phyloP scores from a whole-genome alignment of 768 basidiomycete species.

The Suillus variegatus region DNA sequence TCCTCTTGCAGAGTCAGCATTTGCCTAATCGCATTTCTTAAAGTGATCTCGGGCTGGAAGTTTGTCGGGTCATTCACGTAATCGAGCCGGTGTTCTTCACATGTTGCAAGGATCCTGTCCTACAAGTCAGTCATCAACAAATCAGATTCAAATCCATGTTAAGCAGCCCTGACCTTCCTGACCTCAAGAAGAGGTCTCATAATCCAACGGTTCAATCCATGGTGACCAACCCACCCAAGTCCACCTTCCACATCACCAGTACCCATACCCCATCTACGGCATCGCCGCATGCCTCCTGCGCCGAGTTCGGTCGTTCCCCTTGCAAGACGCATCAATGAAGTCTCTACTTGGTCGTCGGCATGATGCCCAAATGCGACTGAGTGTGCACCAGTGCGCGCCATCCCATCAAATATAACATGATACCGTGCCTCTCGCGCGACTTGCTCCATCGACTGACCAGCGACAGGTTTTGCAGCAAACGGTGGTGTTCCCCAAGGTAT shows the following conservation, averaged over 20 bases:
- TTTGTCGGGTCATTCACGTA: constrained; percentile 75
- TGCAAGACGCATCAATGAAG: constrained; percentile 68
- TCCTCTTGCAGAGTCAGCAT: constrained; percentile 28
- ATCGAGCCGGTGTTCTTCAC: constrained; percentile 56
- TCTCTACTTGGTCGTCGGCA: constrained; percentile 84
- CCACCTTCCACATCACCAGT: constrained; percentile 26
- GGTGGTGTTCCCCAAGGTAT: constrained; percentile 61
- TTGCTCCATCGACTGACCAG: constrained; percentile 49
- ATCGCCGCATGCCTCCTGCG: constrained; percentile 65
- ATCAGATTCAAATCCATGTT: not conserved
- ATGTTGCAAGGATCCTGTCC: constrained; percentile 83
- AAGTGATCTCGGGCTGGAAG: constrained; percentile 69
- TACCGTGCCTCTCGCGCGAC: constrained; percentile 63
- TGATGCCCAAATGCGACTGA: constrained; percentile 74
- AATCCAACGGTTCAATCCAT: constrained; percentile 70
- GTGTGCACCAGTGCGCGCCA: constrained; percentile 39
- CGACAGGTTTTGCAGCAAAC: constrained; percentile 49
- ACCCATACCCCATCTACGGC: constrained; percentile 84
- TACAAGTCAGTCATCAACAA: constrained; percentile 28
- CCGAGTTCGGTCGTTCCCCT: constrained; percentile 58
- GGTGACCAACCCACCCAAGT: constrained; percentile 46
- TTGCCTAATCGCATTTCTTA: constrained; percentile 73
- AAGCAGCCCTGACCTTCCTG: constrained; percentile 53
- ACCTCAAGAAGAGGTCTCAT: constrained; percentile 70
- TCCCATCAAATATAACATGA: constrained; percentile 45